Base-by-base conservation (phyloP, 1,139 yeast genomes). In the Hyphopichia wangnamkhiaoensis region DNA sequence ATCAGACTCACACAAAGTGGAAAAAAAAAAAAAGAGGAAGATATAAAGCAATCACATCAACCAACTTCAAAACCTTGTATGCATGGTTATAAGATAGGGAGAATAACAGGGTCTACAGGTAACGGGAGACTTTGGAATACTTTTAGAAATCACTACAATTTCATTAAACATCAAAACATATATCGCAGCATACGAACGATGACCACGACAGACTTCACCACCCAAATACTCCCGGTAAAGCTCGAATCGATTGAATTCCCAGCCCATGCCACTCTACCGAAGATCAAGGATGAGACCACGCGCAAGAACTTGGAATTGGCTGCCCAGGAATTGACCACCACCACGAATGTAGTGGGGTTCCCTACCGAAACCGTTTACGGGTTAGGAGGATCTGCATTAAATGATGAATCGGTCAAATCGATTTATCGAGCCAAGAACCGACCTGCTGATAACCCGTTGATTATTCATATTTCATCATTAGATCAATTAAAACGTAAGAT, bases 301-400 rank as follows among this genome's bases (percentile, higher is more conserved):
- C 62, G 67, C 44, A 41, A 47, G 6, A 78, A 79, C 44, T 61
- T 89, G 2, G 43, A 61, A 8, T 60, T 68, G 24, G 96, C 95
- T 3, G 85, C 91, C 0, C 47, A 62, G 2, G 69, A 82, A 23
- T 61, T 88, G 9, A 61, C 66, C 14, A 58, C 61, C 3, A 70
- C 87, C 0, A 59, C 69, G 26, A 66, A 79, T 21, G 89, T 83
- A 0, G 90, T 93, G 13, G 98, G 94, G 0, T 91, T 93, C 54
- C 98, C 98, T 3, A 89, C 98, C 0, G 98, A 93, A 57, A 93
- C 98, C 0, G 98, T 93, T 0, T 93, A 93, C 58, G 98, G 98
- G 0, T 71, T 93, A 2, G 98, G 96, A 0, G 98, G 95, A 0
- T 84, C 93, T 3, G 88, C 95, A 0, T 67, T 88, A 41, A 74